These are phyloP conservation scores for Dittrichia graveolens DNA, from an alignment of 129 eudicot genomes.

Conservation along the genomic window DNA sequence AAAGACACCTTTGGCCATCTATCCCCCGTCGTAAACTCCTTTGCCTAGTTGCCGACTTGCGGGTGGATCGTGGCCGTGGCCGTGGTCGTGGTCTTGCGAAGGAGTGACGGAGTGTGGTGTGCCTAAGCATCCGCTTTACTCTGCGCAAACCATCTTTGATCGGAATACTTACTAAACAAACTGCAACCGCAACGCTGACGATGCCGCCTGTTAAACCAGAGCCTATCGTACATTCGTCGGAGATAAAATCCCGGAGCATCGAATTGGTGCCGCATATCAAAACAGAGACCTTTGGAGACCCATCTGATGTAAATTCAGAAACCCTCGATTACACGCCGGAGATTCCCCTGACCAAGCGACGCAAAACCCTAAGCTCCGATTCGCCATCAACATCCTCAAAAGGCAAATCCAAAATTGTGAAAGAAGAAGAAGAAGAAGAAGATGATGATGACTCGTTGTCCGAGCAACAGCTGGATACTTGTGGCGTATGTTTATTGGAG, in stretches of 20 bases:
- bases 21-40: no score
- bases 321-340: conserved; percentile 19
- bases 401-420: conserved; percentile 52
- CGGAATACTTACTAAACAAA: not conserved
- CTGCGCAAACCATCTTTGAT: not conserved
- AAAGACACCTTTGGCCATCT: not conserved
- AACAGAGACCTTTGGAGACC: not conserved
- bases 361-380: conserved; percentile 44
- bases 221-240: not conserved
- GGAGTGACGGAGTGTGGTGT: no score
- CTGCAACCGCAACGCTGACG: not conserved
- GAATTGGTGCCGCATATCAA: conserved; percentile 7
- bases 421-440: conserved; percentile 12
- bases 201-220: conserved; percentile 4
- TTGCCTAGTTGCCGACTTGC: not conserved
- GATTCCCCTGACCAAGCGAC: conserved; percentile 44
- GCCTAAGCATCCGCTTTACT: no score
- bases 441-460: conserved; percentile 5
- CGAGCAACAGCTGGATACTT: conserved; percentile 28
- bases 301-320: conserved; percentile 17
- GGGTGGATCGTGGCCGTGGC: not conserved
- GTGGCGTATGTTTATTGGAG: conserved; percentile 80
- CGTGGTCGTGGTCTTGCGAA: no score
- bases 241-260: not conserved
- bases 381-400: conserved; percentile 41